Base-by-base conservation (phyloP, 1,284 basidiomycete species). In the Stygiomarasmius scandens region DNA sequence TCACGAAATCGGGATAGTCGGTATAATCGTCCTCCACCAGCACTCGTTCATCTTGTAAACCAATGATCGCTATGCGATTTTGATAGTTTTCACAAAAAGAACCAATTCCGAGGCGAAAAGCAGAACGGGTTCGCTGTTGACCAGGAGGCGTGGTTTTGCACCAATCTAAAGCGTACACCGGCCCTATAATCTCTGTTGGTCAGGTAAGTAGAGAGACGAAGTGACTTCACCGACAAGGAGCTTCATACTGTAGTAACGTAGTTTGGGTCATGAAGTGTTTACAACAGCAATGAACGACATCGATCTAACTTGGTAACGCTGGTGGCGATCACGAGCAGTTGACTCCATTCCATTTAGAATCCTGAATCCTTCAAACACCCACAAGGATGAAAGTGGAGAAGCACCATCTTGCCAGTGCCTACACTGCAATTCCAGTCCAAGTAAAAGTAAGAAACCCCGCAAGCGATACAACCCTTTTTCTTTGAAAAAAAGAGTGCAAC, bases 141-240 rank as follows among this genome's bases (percentile, higher is more conserved):
- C 87, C 87, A 1, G 87, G 87, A 5, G 86, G 84, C 43, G 88
- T 77, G 9, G 89, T 83, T 70, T 92, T 92, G 76, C 90, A 92
- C 91, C 90, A 93, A 70, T 93, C 91, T 54, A 93, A 73, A 61
- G 89, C 86, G 67, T 91, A 88, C 41, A 93, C 86, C 57, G 90
- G 89, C 90, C 90, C 91, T 92, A 61, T 47, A 52, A 45, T 14
- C 50, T 25, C 52, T 24, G 22, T 24, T 24, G n/a, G 36, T 51
- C 9, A 45, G 29, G 32, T 16, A 32, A 14, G 46, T 38, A 34
- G n/a, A 32, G n/a, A 44, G 38, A 24, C 47, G 43, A 43, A 49
- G 20, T 56, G 22, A n/a, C n/a, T 36, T 41, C 50, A 59, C 87
- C 80, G 71, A 89, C 87, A 89, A 51, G 87, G 87, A 50, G 87